Base-by-base conservation (phyloP, 345 rosid genomes). In the Linum tenue region DNA sequence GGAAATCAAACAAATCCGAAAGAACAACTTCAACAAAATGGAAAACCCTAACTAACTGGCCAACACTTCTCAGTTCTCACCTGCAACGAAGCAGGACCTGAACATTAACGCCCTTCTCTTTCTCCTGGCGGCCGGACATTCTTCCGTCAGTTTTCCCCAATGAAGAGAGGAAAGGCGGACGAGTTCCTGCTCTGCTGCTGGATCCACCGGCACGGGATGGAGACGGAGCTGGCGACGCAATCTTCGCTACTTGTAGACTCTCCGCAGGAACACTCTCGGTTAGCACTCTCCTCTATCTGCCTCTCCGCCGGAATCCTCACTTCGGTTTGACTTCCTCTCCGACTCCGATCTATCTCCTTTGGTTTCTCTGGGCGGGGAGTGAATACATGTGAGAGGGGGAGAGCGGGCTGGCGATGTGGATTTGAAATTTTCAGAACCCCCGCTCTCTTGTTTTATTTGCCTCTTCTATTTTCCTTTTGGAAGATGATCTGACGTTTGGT, bases 1-100 rank as follows among this genome's bases (percentile, higher is more conserved):
- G 5, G 16, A 56, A 56, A 56, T 65, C 39, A 67, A 59, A 56
- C 39, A 57, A 36, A 39, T 39, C 16, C 68, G 5, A 50, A 40
- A 56, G 64, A 15, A 6, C 16, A 35, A 12, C 59, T 16, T 5
- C 53, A 64, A 50, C 37, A 3, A 55, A 60, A 57, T 64, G 0
- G 8, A 31, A 62, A 66, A 64, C 39, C 63, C 62, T 50, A 58
- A 77, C 48, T 60, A 48, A 3, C 53, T 48, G 14, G 31, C 31
- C 31, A 22, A 22, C 31, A 22, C 31, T 22, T 22, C 31, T 22
- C 31, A 22, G 31, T 9, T 10, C 14, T 37, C 69, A 94, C 99
- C 99, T 86, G 99, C 99, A 94, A 37, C 99, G 91, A 7, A 94
- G 97, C 57, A 90, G 99, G 17, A 94, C 99, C 78, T 94, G 99